Conservation (phyloP, 345 rosid genomes). For the Luvunga scandens region DNA sequence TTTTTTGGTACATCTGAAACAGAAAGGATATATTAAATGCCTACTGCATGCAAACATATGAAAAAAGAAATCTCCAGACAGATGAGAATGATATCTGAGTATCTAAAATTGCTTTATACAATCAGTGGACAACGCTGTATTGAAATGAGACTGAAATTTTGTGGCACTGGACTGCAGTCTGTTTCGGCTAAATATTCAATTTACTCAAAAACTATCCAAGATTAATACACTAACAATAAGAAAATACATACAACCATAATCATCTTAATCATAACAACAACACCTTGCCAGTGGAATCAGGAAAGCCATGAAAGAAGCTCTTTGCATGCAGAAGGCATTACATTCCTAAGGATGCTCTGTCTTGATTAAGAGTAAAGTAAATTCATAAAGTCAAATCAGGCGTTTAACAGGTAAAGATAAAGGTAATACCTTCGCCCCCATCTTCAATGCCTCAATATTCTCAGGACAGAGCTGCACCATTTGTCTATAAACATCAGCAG, state of each 20-base stretch:
- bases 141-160: background rate
- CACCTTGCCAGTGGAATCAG: background rate
- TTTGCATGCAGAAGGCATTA: background rate
- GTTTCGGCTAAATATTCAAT: background rate
- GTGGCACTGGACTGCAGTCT: background rate
- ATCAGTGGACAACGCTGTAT: background rate
- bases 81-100: background rate
- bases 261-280: background rate
- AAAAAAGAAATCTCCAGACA: background rate
- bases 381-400: conserved; percentile 18
- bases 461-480: conserved; percentile 53
- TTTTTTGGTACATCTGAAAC: background rate
- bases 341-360: background rate
- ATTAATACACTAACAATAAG: background rate
- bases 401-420: conserved; percentile 4
- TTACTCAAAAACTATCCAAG: background rate
- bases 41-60: background rate
- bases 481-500: conserved; percentile 74
- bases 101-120: background rate
- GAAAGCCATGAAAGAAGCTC: background rate
- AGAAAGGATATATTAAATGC: background rate
- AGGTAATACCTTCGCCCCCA: conserved; percentile 52
- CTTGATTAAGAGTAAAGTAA: conserved; percentile 17
- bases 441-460: conserved; percentile 53
- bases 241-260: background rate